Conservation (phyloP, 169 alveolate species). For the Miamiensis avidus region DNA sequence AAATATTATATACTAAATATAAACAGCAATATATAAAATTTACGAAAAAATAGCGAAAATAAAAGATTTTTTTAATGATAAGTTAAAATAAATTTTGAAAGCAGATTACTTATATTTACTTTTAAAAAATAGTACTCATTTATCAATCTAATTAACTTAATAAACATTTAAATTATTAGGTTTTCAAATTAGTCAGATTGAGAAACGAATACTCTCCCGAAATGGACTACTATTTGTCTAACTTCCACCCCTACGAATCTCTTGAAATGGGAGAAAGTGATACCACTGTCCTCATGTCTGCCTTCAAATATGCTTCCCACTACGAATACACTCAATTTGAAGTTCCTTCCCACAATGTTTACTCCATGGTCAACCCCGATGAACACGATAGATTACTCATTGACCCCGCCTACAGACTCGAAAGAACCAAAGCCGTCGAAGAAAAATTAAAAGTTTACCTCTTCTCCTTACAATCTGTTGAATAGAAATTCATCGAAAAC, state of each 20-base stretch:
- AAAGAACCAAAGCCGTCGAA: slow-evolving; percentile 66
- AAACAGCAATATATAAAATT: no score
- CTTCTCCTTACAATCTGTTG: slow-evolving; percentile 48
- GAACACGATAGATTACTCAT: slow-evolving; percentile 75
- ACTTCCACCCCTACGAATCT: slow-evolving; percentile 62
- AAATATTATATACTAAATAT: no score
- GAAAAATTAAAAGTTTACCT: slow-evolving; percentile 55
- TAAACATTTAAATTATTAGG: no score
- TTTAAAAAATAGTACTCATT: no score
- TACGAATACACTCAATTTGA: slow-evolving; percentile 48
- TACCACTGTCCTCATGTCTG: slow-evolving; percentile 46
- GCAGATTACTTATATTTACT: background rate
- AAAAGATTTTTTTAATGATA: no score
- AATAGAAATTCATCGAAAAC: slow-evolving; percentile 30
- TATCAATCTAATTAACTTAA: no score
- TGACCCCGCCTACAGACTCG: slow-evolving; percentile 79
- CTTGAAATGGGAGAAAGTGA: slow-evolving; percentile 73
- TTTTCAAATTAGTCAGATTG: slow-evolving; percentile 75
- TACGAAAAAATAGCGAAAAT: background rate
- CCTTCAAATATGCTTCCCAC: slow-evolving; percentile 60
- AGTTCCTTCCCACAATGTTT: slow-evolving; percentile 51
- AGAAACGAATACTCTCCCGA: slow-evolving; percentile 71
- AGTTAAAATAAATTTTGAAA: background rate
- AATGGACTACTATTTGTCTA: slow-evolving; percentile 67
- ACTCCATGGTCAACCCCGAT: slow-evolving; percentile 70